Evolutionary conservation across 2,329 filamentous ascomycete genomes (phyloP), one percentile per base, ranked within the genome.

Genomic region (Penicillium palitans): DNA sequence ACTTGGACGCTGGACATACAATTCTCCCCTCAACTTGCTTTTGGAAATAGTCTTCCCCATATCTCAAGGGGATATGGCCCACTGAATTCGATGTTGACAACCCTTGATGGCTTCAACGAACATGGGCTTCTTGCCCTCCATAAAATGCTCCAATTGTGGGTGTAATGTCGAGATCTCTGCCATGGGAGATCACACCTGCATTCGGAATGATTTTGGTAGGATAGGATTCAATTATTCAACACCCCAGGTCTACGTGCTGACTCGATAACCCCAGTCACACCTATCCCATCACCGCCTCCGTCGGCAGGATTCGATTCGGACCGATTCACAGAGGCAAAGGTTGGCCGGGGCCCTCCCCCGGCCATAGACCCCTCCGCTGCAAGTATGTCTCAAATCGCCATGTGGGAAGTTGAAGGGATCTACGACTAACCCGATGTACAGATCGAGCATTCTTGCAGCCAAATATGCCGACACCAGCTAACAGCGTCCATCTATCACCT

Each of bases 101-200:
- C 12, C 45, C 41, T 52, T 66, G 51, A 76, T 76, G 70, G 70
- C 71, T 51, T 63, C 71, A 57, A 80, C 80, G 67, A 81, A 87
- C 70, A 83, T 86, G 73, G 88, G 84, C 74, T 86, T 93, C 64
- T 81, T 95, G 79, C 90, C 91, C 70, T 87, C 87, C 25, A 90
- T 96, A 77, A 96, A 93, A 81, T 96, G 91, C 77, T 96, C 91
- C 53, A 87, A 83, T 78, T 96, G 91, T 72, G 85, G 86, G 41
- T 76, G 80, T 41, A 85, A 93, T 68, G 90, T 96, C 59, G 88
- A 93, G 71, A 95, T 96, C 66, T 88, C 89, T 41, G 80, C 87
- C 74, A 90, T 96, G 88, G 91, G 90, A 61, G 91, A 96, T 61
- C 92, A 96, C 79, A 74, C 90, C 61, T 96, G 92, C 74, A 74